Conservation (phyloP, 2,329 filamentous ascomycete species). For the Fusarium buxicola region DNA sequence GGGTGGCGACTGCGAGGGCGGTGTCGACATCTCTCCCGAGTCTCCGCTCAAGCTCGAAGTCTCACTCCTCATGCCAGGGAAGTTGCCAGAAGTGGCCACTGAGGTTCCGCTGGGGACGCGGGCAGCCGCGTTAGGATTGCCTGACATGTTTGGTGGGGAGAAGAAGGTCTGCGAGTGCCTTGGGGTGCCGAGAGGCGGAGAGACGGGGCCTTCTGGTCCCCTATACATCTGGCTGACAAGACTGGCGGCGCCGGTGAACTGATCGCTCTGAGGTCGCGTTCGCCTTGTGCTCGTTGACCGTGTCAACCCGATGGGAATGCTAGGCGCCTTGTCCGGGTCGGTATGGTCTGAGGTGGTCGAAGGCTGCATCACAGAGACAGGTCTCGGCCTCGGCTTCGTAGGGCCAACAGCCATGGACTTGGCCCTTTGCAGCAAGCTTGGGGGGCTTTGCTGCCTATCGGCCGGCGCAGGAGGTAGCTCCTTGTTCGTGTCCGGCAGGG, state of each 20-base stretch:
- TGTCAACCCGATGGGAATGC: conserved; percentile 75
- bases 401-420: conserved; percentile 68
- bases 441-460: conserved; percentile 52
- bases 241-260: conserved; percentile 72
- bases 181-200: conserved; percentile 68
- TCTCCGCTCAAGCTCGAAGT: conserved; percentile 76
- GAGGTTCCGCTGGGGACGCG: conserved; percentile 65
- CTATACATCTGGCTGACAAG: conserved; percentile 93
- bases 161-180: conserved; percentile 75
- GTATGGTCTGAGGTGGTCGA: conserved; percentile 58
- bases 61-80: conserved; percentile 77
- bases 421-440: conserved; percentile 69
- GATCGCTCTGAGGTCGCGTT: conserved; percentile 71
- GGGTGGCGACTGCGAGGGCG: conserved; percentile 66
- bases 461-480: conserved; percentile 80
- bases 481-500: conserved; percentile 73
- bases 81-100: conserved; percentile 67
- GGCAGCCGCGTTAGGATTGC: conserved; percentile 63
- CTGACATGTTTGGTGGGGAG: conserved; percentile 59
- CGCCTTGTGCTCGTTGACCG: conserved; percentile 66
- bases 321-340: conserved; percentile 80
- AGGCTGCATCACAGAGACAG: conserved; percentile 68
- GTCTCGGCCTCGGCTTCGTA: conserved; percentile 62
- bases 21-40: conserved; percentile 65
- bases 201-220: conserved; percentile 73